These are phyloP conservation scores for Botryosphaeria dothidea DNA, from an alignment of 2,329 filamentous ascomycete species.

Conservation along the genomic window DNA sequence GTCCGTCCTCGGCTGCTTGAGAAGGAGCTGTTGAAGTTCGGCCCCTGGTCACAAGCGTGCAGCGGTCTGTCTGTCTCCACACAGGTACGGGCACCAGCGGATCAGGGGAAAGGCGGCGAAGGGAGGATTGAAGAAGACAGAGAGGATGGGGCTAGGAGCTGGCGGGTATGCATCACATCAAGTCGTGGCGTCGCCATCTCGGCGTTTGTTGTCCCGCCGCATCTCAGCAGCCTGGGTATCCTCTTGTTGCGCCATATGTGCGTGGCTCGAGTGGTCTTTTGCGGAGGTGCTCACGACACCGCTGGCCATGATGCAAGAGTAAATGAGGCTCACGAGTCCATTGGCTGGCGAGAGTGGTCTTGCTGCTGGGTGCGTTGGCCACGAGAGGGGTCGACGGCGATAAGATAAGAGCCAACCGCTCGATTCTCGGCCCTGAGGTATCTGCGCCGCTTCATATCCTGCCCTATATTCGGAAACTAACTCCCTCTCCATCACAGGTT, in stretches of 20 bases:
- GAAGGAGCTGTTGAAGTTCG: not conserved
- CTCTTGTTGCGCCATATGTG: not conserved
- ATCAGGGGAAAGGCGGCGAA: not conserved
- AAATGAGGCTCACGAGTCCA: not conserved
- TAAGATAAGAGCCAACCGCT: not conserved
- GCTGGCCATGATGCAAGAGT: not conserved
- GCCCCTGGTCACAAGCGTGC: not conserved
- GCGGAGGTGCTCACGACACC: not conserved
- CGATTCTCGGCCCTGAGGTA: not conserved
- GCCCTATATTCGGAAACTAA: not conserved
- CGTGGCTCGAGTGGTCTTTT: not conserved
- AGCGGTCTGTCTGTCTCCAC: not conserved
- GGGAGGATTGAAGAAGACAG: not conserved
- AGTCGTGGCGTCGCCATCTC: constrained; percentile 11
- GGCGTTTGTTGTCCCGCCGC: constrained; percentile 5
- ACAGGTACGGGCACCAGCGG: not conserved
- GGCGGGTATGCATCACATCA: not conserved
- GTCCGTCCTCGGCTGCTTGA: not conserved
- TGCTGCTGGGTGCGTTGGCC: constrained; percentile 6
- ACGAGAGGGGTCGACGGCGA: not conserved
- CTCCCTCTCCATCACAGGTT: not conserved
- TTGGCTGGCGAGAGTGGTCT: not conserved
- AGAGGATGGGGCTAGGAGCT: not conserved
- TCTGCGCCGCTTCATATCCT: not conserved
- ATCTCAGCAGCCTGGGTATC: not conserved